phyloP scores from a whole-genome alignment of 495 filamentous ascomycete genomes.

The Podospora conica region DNA sequence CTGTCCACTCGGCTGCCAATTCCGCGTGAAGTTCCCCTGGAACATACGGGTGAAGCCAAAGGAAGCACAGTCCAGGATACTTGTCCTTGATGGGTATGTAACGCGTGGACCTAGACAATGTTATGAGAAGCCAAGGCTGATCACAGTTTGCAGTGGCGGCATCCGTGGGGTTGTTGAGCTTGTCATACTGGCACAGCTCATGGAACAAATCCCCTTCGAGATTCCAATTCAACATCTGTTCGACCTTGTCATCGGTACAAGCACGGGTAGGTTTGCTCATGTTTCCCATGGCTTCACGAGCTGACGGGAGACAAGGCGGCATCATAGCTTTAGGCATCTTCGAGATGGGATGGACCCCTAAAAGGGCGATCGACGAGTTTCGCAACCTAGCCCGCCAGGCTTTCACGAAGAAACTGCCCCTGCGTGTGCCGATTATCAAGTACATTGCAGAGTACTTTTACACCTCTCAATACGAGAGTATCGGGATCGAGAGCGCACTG shows the following conservation, averaged over 20 bases:
- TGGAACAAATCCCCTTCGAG: constrained; percentile 22
- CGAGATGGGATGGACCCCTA: constrained; percentile 31
- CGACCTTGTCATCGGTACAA: constrained; percentile 43
- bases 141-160: constrained; percentile 29
- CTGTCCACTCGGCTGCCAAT: constrained; percentile 13
- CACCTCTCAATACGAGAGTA: constrained; percentile 31
- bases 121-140: not conserved
- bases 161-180: constrained; percentile 42
- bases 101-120: not conserved
- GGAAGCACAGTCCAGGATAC: constrained; percentile 29
- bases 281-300: not conserved
- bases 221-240: constrained; percentile 38
- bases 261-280: constrained; percentile 20
- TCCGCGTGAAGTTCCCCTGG: constrained; percentile 6
- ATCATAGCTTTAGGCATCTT: constrained; percentile 44
- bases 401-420: constrained; percentile 31
- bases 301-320: constrained; percentile 33
- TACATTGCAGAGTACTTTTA: constrained; percentile 22
- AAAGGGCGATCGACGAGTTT: constrained; percentile 33
- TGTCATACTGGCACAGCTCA: constrained; percentile 31
- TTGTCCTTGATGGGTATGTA: constrained; percentile 40
- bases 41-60: constrained; percentile 30
- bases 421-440: constrained; percentile 25
- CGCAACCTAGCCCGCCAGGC: constrained; percentile 26
- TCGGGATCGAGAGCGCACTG: constrained; percentile 26